Conservation (phyloP, 2,329 filamentous ascomycete genomes). For the Dothideomycetes sp. region DNA sequence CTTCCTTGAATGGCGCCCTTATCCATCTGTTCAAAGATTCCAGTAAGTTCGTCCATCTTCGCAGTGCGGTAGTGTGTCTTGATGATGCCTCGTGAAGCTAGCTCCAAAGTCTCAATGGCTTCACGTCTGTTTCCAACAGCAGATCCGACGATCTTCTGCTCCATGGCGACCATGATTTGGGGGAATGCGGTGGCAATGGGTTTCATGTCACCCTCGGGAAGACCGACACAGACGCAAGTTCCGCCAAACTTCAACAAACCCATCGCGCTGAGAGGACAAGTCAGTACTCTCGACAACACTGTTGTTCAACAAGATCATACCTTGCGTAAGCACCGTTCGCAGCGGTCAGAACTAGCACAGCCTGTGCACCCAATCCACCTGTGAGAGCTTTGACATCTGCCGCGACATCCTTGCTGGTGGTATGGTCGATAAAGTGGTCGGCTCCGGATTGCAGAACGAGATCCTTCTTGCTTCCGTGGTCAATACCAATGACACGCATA, state of each 20-base stretch:
- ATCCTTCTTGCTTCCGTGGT: constrained; percentile 53
- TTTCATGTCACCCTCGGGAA: constrained; percentile 36
- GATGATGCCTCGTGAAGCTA: constrained; percentile 32
- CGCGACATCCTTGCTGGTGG: constrained; percentile 38
- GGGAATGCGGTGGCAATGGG: constrained; percentile 31
- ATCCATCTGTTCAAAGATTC: constrained; percentile 36
- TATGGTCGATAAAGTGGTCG: constrained; percentile 55
- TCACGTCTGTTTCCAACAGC: constrained; percentile 37
- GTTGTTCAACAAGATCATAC: too few species aligned
- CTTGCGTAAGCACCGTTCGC: constrained; percentile 36
- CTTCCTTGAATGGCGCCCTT: constrained; percentile 32
- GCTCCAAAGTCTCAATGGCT: constrained; percentile 37
- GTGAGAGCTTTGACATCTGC: constrained; percentile 47
- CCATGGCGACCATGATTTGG: constrained; percentile 30
- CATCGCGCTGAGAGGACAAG: too few species aligned
- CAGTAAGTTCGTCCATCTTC: constrained; percentile 37
- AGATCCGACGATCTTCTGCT: constrained; percentile 31
- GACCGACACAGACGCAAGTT: constrained; percentile 34
- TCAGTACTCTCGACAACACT: too few species aligned
- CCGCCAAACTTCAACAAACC: constrained; percentile 34
- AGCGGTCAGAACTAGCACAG: constrained; percentile 45
- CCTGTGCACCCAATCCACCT: constrained; percentile 47
- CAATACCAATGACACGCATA: constrained; percentile 54
- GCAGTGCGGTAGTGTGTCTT: constrained; percentile 36
- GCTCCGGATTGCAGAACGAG: constrained; percentile 50